These are phyloP conservation scores for Alternaria sp. DNA, from an alignment of 2,329 filamentous ascomycete genomes.

Conservation along the genomic window DNA sequence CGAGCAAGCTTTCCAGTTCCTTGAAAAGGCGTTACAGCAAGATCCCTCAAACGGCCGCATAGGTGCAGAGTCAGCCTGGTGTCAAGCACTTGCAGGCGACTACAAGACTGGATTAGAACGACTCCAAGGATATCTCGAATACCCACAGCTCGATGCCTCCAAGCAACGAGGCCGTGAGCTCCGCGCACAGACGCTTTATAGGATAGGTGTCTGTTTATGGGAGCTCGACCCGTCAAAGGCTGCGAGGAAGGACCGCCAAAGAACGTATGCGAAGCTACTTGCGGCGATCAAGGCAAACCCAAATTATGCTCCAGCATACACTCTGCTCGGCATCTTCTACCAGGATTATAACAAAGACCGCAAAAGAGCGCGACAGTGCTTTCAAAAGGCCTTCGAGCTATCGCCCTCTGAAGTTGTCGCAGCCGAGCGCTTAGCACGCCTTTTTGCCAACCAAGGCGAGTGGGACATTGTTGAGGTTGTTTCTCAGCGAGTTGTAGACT, in stretches of 20 bases:
- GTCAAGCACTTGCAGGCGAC: slow-evolving; percentile 83
- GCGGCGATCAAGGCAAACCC: slow-evolving; percentile 85
- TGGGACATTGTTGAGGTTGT: slow-evolving; percentile 98
- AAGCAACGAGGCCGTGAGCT: slow-evolving; percentile 72
- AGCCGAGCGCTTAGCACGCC: slow-evolving; percentile 83
- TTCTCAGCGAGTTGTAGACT: slow-evolving; percentile 88
- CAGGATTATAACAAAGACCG: slow-evolving; percentile 89
- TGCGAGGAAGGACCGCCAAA: slow-evolving; percentile 80
- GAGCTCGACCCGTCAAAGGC: slow-evolving; percentile 77
- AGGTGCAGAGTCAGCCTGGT: slow-evolving; percentile 89
- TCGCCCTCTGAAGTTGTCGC: slow-evolving; percentile 86
- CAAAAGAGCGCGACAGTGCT: slow-evolving; percentile 87
- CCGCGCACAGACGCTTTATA: slow-evolving; percentile 85
- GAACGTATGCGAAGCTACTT: slow-evolving; percentile 85
- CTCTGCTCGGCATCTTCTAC: slow-evolving; percentile 89
- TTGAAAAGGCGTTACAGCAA: slow-evolving; percentile 77
- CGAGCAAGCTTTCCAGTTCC: slow-evolving; percentile 79
- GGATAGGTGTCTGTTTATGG: slow-evolving; percentile 88
- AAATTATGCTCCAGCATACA: slow-evolving; percentile 90
- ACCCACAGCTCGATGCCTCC: slow-evolving; percentile 67
- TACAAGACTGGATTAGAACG: slow-evolving; percentile 72
- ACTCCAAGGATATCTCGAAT: slow-evolving; percentile 73
- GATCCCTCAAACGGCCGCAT: slow-evolving; percentile 81
- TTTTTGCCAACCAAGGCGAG: slow-evolving; percentile 88
- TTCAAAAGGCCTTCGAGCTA: slow-evolving; percentile 94